Evolutionary conservation across 345 rosid species (phyloP), one percentile per base, ranked within the genome.

Genomic region (Acer yangbiense): DNA sequence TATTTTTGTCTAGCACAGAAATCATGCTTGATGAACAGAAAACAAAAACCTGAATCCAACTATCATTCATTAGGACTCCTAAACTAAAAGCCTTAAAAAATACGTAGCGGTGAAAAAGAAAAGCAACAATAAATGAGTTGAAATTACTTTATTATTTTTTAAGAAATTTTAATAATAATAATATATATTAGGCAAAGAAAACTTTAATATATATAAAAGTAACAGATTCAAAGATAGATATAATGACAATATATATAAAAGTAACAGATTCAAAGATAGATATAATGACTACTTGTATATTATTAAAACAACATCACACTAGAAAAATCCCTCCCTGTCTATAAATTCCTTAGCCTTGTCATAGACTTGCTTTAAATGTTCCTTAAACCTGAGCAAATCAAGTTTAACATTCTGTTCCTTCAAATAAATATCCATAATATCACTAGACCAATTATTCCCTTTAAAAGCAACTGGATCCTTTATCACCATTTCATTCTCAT

Each of bases 351-450:
- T 87, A 35, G 93, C 87, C 67, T 80, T 86, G 50, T 64, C 6
- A 54, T 83, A 86, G 25, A 81, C 88, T 77, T 71, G 12, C 60
- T 67, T n/a, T 77, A 91, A 79, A 78, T 81, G 79, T 62, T 78
- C 57, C 79, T 86, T 83, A 67, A 89, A 89, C 78, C 89, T 70
- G 61, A 62, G 54, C 73, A 89, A 74, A 79, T 85, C 89, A 10
- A 89, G 39, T 62, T 70, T 84, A 18, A 91, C 83, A 74, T 91
- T 78, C 81, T 93, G 94, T 62, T 86, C 87, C 81, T 84, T 90
- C 66, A 91, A 78, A 71, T 91, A 91, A 21, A 90, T 87, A 2
- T 81, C 78, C 93, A 88, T 91, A 62, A 79, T 70, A 23, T 20
- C 76, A 16, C 4, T 6, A 2, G 85, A 60, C 93, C 97, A 92